phyloP scores from a whole-genome alignment of 1,284 basidiomycete genomes.

The Rhodotorula sp. region DNA sequence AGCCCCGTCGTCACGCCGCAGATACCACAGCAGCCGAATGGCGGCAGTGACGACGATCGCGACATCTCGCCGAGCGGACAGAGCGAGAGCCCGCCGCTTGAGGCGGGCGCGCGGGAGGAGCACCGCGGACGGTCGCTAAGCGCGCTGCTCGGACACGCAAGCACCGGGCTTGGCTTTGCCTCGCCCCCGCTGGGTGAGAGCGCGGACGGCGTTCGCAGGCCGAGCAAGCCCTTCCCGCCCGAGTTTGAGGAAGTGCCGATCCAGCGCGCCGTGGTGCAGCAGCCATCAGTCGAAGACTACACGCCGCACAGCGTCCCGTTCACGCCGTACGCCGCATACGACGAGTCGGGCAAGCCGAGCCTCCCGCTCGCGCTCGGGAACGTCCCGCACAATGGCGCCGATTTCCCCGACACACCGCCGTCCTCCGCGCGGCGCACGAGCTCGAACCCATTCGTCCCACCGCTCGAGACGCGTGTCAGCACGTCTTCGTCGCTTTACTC shows the following conservation, averaged over 20 bases:
- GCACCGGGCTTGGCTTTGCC: conserved; percentile 3
- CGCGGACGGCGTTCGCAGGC: neutral
- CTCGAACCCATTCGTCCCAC: neutral
- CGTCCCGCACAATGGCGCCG: neutral
- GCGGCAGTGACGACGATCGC: neutral
- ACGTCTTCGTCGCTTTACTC: neutral
- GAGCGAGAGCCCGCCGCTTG: neutral
- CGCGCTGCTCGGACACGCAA: neutral
- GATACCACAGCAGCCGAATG: neutral
- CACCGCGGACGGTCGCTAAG: neutral
- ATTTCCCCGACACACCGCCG: neutral
- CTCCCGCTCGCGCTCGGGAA: neutral
- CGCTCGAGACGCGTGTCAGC: neutral
- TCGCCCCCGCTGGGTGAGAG: neutral
- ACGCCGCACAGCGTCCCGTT: neutral
- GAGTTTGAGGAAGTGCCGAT: conserved; percentile 24
- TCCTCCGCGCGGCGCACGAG: neutral
- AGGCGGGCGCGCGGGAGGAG: neutral
- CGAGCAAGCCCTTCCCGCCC: conserved; percentile 21
- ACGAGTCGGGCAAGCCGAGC: neutral
- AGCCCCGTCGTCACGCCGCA: conserved; percentile 5
- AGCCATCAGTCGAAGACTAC: neutral
- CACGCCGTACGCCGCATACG: neutral
- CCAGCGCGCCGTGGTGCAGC: neutral
- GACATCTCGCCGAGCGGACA: neutral